Evolutionary conservation across 2,329 filamentous ascomycete species (phyloP).

Genomic region (Sclerotinia borealis): DNA sequence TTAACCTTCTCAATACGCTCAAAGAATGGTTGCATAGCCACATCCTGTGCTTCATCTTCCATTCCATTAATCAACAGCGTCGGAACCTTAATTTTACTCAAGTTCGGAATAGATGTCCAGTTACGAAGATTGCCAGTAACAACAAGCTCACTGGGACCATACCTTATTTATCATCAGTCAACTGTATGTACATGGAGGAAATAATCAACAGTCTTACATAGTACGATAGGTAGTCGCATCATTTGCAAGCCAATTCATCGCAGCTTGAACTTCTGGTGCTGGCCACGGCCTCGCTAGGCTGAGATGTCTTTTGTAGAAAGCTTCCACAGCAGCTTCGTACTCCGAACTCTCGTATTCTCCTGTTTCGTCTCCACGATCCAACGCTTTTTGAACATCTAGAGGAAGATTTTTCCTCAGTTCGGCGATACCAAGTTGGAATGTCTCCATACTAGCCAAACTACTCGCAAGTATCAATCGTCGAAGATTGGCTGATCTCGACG

Average conservation of each 20-base stretch:
- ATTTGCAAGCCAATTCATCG: slow-evolving; percentile 30
- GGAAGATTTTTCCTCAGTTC: slow-evolving; percentile 2
- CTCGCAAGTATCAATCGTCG: slow-evolving; percentile 6
- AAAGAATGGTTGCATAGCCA: slow-evolving; percentile 34
- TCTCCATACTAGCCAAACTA: slow-evolving; percentile 8
- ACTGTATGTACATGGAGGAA: neutral
- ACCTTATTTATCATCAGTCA: slow-evolving; percentile 24
- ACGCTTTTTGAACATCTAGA: slow-evolving; percentile 5
- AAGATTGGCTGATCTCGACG: neutral
- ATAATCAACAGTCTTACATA: slow-evolving; percentile 5
- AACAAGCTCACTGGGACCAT: slow-evolving; percentile 24
- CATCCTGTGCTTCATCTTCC: slow-evolving; percentile 35
- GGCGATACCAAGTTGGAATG: neutral
- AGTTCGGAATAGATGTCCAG: slow-evolving; percentile 28
- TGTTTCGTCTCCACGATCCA: slow-evolving; percentile 14
- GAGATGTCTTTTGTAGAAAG: slow-evolving; percentile 30
- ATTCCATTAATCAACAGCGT: slow-evolving; percentile 35
- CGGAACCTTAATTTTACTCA: slow-evolving; percentile 30
- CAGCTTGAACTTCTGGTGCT: slow-evolving; percentile 27
- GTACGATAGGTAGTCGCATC: slow-evolving; percentile 28
- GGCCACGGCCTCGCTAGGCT: slow-evolving; percentile 32
- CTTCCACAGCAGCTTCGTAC: slow-evolving; percentile 27
- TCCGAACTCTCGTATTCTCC: slow-evolving; percentile 24
- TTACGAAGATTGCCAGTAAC: slow-evolving; percentile 26
- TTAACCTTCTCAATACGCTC: slow-evolving; percentile 33